Evolutionary conservation across 169 alveolate species (phyloP).

Genomic region (Plasmodium relictum): DNA sequence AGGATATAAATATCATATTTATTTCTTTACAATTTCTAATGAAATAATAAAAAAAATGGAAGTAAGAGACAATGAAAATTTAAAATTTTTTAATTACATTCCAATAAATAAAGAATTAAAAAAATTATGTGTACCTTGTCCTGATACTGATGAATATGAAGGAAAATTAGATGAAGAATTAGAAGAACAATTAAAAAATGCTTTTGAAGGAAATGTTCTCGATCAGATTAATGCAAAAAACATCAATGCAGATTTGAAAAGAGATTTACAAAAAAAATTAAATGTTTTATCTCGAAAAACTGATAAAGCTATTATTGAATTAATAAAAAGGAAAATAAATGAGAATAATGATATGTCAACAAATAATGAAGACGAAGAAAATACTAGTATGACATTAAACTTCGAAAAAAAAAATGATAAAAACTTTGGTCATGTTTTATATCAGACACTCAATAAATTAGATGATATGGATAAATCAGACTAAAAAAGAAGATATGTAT

Average conservation of each 20-base stretch:
- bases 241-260: slow-evolving; percentile 87
- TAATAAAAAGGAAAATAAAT: slow-evolving; percentile 80
- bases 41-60: slow-evolving; percentile 36
- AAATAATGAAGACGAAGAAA: slow-evolving; percentile 28
- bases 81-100: slow-evolving; percentile 79
- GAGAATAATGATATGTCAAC: slow-evolving; percentile 22
- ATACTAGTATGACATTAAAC: slow-evolving; percentile 39
- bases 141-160: slow-evolving; percentile 79
- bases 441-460: slow-evolving; percentile 53
- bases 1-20: neutral
- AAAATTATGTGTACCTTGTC: slow-evolving; percentile 78
- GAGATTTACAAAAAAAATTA: slow-evolving; percentile 86
- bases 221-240: slow-evolving; percentile 82
- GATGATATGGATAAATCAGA: slow-evolving; percentile 75
- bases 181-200: slow-evolving; percentile 68
- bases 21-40: neutral
- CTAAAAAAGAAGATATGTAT: neutral
- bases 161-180: slow-evolving; percentile 76
- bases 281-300: slow-evolving; percentile 83
- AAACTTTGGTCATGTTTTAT: slow-evolving; percentile 60
- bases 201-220: slow-evolving; percentile 76
- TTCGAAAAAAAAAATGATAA: slow-evolving; percentile 26
- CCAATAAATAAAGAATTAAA: slow-evolving; percentile 78
- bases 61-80: slow-evolving; percentile 28
- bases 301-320: slow-evolving; percentile 86